Conservation (phyloP, 257 asterid species). For the Plantago elongata region DNA sequence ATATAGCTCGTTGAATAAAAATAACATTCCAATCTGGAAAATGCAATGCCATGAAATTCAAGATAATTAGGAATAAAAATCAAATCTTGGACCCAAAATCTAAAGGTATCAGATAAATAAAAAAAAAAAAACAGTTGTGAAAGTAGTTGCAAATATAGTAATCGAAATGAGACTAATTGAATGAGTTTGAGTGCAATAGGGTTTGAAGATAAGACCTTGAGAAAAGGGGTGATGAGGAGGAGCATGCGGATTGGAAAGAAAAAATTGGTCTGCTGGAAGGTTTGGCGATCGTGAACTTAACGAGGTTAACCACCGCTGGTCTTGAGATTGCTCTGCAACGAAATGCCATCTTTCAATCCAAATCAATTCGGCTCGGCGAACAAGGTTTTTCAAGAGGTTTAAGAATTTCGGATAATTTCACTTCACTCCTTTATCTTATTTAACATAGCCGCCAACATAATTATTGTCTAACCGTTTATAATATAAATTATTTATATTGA, state of each 20-base stretch:
- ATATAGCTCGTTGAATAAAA: too few species aligned
- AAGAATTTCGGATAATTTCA: conserved; percentile 12
- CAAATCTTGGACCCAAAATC: too few species aligned
- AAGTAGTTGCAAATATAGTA: background rate
- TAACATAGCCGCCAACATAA: too few species aligned
- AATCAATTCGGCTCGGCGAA: too few species aligned
- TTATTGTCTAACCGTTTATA: too few species aligned
- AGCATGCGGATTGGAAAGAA: conserved; percentile 20
- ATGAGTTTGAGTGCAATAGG: background rate
- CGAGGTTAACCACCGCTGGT: conserved; percentile 53
- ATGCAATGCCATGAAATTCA: too few species aligned
- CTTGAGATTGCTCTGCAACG: conserved; percentile 67
- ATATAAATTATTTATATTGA: too few species aligned
- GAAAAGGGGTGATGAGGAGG: conserved; percentile 19
- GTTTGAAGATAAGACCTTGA: conserved; percentile 16
- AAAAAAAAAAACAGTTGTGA: background rate
- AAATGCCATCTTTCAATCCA: conserved; percentile 33
- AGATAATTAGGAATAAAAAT: too few species aligned
- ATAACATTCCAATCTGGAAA: too few species aligned
- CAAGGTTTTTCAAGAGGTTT: conserved; percentile 49
- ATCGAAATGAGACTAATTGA: background rate
- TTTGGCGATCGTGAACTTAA: conserved; percentile 49
- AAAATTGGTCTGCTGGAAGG: conserved; percentile 27
- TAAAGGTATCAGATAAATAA: background rate
- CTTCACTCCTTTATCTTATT: background rate